A percentile compares a stretch with the other conserved stretches of the same genome.
Conservation (phyloP, 495 filamentous ascomycete species). For the Evansstolkia leycettana region DNA sequence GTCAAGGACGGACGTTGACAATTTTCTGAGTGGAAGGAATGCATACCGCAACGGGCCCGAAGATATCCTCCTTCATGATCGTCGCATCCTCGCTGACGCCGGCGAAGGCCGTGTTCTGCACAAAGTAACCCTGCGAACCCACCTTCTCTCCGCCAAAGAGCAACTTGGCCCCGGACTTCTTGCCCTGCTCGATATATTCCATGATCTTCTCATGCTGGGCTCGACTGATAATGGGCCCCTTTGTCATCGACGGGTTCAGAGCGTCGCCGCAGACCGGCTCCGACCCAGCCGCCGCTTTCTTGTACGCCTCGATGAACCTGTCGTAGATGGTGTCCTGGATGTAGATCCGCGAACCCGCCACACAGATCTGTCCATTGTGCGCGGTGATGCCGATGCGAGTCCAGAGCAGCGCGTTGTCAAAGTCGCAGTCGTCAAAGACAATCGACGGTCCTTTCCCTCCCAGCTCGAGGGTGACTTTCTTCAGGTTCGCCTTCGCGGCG, state of each 20-base stretch:
- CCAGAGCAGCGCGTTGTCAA: constrained; percentile 32
- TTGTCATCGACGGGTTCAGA: constrained; percentile 30
- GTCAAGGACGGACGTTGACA: no score
- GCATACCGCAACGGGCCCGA: constrained; percentile 17
- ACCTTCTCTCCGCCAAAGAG: constrained; percentile 12
- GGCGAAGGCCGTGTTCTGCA: constrained; percentile 55
- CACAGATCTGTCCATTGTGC: constrained; percentile 49
- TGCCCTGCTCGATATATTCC: constrained; percentile 58
- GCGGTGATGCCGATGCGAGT: constrained; percentile 37
- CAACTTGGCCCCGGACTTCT: constrained; percentile 23
- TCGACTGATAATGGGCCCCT: constrained; percentile 66
- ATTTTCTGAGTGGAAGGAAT: no score
- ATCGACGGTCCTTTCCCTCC: constrained; percentile 45
- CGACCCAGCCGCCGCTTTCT: no score
- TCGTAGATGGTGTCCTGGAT: constrained; percentile 39
- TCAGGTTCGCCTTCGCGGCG: constrained; percentile 29
- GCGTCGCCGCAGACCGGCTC: constrained; percentile 18
- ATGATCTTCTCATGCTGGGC: constrained; percentile 58
- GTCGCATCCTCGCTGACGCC: constrained; percentile 42
- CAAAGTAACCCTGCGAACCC: constrained; percentile 55
- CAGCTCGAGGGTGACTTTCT: constrained; percentile 41
- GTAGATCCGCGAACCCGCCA: constrained; percentile 50
- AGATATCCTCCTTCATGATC: constrained; percentile 15
- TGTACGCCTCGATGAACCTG: constrained; percentile 32
- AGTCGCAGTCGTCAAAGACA: constrained; percentile 39